A percentile compares a stretch with the other conserved stretches of the same genome.
phyloP scores from a whole-genome alignment of 495 filamentous ascomycete species.

The Penicillium paradoxum region DNA sequence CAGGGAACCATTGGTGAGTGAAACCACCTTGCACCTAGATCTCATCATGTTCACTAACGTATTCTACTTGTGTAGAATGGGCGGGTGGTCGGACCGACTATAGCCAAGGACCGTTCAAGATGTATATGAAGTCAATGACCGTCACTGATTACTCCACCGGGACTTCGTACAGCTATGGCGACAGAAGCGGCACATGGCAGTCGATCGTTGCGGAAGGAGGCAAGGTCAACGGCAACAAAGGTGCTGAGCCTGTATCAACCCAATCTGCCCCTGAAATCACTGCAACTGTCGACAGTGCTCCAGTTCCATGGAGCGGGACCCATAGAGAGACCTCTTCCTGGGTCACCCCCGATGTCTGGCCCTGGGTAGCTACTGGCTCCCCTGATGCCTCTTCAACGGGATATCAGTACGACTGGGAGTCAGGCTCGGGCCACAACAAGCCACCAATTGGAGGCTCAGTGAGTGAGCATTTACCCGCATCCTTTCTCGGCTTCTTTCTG shows the following conservation, averaged over 20 bases:
- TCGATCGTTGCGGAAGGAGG: constrained; percentile 77
- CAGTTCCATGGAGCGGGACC: constrained; percentile 62
- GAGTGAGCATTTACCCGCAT: constrained; percentile 42
- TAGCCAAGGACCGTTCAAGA: constrained; percentile 71
- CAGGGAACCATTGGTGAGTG: constrained; percentile 61
- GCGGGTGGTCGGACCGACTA: constrained; percentile 80
- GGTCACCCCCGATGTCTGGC: constrained; percentile 53
- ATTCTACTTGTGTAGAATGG: constrained; percentile 53
- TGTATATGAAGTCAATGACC: constrained; percentile 72
- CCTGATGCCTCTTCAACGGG: constrained; percentile 41
- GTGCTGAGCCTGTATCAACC: constrained; percentile 31
- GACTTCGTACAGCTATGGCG: constrained; percentile 71
- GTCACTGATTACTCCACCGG: constrained; percentile 91
- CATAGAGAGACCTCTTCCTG: constrained; percentile 49
- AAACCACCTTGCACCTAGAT: not conserved
- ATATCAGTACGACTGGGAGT: constrained; percentile 68
- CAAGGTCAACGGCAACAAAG: constrained; percentile 52
- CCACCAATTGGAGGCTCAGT: constrained; percentile 43
- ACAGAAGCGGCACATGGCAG: constrained; percentile 68
- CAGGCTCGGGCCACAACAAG: constrained; percentile 57
- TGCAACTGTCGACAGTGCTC: constrained; percentile 47
- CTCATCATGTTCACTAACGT: constrained; percentile 13
- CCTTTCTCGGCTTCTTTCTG: constrained; percentile 9
- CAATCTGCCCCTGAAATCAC: constrained; percentile 50
- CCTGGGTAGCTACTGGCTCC: constrained; percentile 51